Evolutionary conservation across 2,329 filamentous ascomycete species (phyloP), one percentile per base, ranked within the genome.

Genomic region (Curvularia sp.): DNA sequence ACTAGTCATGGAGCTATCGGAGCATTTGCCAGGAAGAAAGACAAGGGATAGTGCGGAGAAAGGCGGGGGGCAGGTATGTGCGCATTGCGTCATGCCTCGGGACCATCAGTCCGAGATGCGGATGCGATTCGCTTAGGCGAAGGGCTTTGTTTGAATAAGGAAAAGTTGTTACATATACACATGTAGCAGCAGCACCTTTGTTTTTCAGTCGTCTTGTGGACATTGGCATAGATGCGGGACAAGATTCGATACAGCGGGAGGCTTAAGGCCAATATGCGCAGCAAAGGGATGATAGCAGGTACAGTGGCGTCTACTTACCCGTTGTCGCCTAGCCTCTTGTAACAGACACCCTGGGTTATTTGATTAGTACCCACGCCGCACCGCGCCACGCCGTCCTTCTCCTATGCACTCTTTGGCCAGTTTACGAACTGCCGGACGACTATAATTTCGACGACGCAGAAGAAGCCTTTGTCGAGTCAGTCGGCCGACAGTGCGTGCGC

Each of bases 31-130:
- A 27, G 13, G 13, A 43, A 27, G 21, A n/a, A 36, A 23, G 13
- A n/a, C 23, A 3, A 27, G 41, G 23, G 15, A 27, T 25, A 15
- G 21, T 43, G 41, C 41, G 41, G 41, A 43, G 34, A 39, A 39
- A 10, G 34, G 23, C 19, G 34, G 15, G 47, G 30, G 10, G n/a
- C 12, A 28, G n/a, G n/a, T 3, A 9, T 28, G 32, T 19, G 34
- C 27, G n/a, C 19, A 25, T 45, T 55, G 47, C 58, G 47, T 53
- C 55, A 58, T 58, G 47, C 41, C 8, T 45, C 45, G 55, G 55
- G 21, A 5, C 42, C 27, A 25, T 47, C 32, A 21, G 32, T 41
- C 54, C 54, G 49, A 54, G 12, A 27, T 18, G 48, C 49, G 57
- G 39, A 60, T 25, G 30, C 39, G 13, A 18, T 47, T 46, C 47